Evolutionary conservation across 2,329 filamentous ascomycete genomes (phyloP).

Genomic region (Didymella arachidicola): DNA sequence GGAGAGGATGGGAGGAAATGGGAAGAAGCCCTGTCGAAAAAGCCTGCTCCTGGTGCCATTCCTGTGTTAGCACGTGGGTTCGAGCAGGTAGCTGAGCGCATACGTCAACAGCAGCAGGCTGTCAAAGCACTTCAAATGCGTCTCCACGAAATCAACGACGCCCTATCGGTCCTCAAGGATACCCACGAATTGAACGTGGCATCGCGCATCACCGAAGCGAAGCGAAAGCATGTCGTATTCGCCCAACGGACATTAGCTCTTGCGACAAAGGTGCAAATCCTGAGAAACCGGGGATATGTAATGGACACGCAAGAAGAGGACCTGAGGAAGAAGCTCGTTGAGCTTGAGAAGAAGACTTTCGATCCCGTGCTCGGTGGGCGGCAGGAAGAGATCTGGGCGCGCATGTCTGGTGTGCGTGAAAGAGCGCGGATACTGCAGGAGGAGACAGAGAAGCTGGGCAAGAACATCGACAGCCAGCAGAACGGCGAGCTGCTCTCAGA

Average conservation of each 20-base stretch:
- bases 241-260: slow-evolving; percentile 76
- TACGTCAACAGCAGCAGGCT: slow-evolving; percentile 74
- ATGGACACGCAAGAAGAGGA: slow-evolving; percentile 82
- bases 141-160: slow-evolving; percentile 81
- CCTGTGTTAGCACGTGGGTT: slow-evolving; percentile 80
- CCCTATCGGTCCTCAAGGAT: slow-evolving; percentile 74
- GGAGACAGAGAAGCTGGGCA: slow-evolving; percentile 74
- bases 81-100: slow-evolving; percentile 72
- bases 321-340: slow-evolving; percentile 73
- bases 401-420: slow-evolving; percentile 76
- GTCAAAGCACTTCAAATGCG: slow-evolving; percentile 74
- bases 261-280: slow-evolving; percentile 79
- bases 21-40: slow-evolving; percentile 83
- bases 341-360: slow-evolving; percentile 72
- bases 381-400: slow-evolving; percentile 86
- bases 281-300: slow-evolving; percentile 82
- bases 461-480: slow-evolving; percentile 56
- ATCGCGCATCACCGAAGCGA: slow-evolving; percentile 75
- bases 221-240: slow-evolving; percentile 74
- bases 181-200: slow-evolving; percentile 79
- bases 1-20: slow-evolving; percentile 79
- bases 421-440: slow-evolving; percentile 75
- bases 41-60: slow-evolving; percentile 78
- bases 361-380: slow-evolving; percentile 78
- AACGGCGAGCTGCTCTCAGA: slow-evolving; percentile 65